Conservation (phyloP, 2,329 filamentous ascomycete genomes). For the Aphanocladium album region DNA sequence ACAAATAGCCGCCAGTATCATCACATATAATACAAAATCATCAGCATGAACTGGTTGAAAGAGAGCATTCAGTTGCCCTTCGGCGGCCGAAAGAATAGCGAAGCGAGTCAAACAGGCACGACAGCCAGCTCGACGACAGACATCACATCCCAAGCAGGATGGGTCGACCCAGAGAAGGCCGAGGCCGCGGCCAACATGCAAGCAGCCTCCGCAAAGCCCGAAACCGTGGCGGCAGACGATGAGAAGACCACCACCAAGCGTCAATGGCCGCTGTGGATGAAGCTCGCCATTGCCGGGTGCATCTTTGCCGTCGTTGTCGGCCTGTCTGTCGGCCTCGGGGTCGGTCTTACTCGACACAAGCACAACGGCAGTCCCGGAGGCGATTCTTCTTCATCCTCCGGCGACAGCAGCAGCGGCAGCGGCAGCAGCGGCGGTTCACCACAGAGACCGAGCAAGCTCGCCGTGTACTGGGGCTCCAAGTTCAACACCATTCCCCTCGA, state of each 20-base stretch:
- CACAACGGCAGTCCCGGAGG: neutral
- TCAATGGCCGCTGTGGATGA: neutral
- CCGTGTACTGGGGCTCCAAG: slow-evolving; percentile 19
- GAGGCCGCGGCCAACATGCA: neutral
- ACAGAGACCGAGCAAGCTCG: slow-evolving; percentile 9
- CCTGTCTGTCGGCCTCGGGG: neutral
- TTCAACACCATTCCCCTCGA: slow-evolving; percentile 15
- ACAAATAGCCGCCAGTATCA: neutral
- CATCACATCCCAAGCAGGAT: neutral
- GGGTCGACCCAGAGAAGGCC: neutral
- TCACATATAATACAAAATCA: neutral
- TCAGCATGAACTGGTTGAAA: neutral
- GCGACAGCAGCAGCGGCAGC: neutral
- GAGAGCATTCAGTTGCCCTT: neutral
- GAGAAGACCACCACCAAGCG: neutral
- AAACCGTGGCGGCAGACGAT: neutral
- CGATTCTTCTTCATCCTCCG: neutral
- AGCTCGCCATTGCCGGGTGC: neutral
- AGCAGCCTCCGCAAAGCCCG: neutral
- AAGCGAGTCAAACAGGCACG: neutral
- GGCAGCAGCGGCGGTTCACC: neutral
- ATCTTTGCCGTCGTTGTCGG: neutral
- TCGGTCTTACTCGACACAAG: neutral
- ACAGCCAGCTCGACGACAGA: neutral
- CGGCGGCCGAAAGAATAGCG: neutral